A percentile compares a stretch with the other conserved stretches of the same genome.
Evolutionary conservation across 352 stramenopile species (phyloP).

Genomic region (Phytophthora megakarya): DNA sequence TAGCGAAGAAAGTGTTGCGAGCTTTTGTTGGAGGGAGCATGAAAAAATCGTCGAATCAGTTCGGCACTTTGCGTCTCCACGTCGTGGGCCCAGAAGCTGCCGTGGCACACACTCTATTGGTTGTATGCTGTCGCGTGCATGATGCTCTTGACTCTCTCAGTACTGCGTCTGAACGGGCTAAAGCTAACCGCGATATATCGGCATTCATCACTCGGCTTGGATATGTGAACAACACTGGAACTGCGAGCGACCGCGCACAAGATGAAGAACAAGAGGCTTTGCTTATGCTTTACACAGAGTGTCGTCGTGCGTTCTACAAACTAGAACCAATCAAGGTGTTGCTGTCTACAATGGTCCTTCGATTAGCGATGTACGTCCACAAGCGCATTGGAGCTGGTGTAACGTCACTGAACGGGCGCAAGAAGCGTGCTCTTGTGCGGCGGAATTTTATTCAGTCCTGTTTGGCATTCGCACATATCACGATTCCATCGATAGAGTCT

Average conservation of each 20-base stretch:
- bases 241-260: slow-evolving; percentile 25
- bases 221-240: slow-evolving; percentile 21
- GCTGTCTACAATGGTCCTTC: slow-evolving; percentile 61
- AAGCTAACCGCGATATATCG: slow-evolving; percentile 71
- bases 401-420: slow-evolving; percentile 14
- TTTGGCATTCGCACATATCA: slow-evolving; percentile 90
- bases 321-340: slow-evolving; percentile 73
- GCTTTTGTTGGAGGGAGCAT: slow-evolving; percentile 62
- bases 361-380: slow-evolving; percentile 66
- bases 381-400: slow-evolving; percentile 29
- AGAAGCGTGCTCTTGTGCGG: slow-evolving; percentile 39
- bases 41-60: slow-evolving; percentile 27
- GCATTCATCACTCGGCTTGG: slow-evolving; percentile 83
- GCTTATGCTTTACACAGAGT: slow-evolving; percentile 89
- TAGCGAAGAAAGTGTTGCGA: slow-evolving; percentile 85
- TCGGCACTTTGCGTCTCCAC: slow-evolving; percentile 53
- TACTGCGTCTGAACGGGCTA: slow-evolving; percentile 53
- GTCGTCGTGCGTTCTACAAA: slow-evolving; percentile 87
- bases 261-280: slow-evolving; percentile 83
- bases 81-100: slow-evolving; percentile 75
- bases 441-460: slow-evolving; percentile 88
- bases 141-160: slow-evolving; percentile 85
- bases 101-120: slow-evolving; percentile 87
- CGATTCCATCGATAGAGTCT: slow-evolving; percentile 80
- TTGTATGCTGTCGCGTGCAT: slow-evolving; percentile 83